Percentiles rank a stretch among this genome's conserved stretches.
Evolutionary conservation across 2,329 filamentous ascomycete genomes (phyloP).

Genomic region (Leptosphaerulina australis): DNA sequence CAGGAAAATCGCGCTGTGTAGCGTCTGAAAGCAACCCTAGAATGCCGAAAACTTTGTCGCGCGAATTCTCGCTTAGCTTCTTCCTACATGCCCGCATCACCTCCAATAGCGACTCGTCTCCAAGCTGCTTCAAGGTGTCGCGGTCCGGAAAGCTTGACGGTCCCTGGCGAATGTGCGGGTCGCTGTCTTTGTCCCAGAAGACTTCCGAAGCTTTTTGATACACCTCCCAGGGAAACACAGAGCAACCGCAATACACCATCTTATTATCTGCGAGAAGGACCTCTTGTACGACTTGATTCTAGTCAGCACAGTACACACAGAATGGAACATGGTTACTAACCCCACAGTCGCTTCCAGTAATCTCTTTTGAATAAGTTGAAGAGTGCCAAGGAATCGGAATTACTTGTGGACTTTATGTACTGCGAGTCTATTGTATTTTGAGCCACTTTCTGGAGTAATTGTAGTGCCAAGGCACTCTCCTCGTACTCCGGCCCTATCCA

Average conservation of each 20-base stretch:
- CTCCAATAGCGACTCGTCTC: not conserved
- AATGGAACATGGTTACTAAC: too few relatives aligned
- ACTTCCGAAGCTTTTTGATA: not conserved
- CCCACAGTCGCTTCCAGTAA: slow-evolving; percentile 4
- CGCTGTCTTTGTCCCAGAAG: not conserved
- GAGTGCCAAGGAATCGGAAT: not conserved
- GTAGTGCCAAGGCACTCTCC: not conserved
- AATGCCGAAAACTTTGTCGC: not conserved
- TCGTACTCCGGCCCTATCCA: not conserved
- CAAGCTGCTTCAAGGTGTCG: not conserved
- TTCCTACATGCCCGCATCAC: not conserved
- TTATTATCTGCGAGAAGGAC: not conserved
- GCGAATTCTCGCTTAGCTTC: not conserved
- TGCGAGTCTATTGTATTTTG: not conserved
- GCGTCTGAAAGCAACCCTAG: not conserved
- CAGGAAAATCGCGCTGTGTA: not conserved
- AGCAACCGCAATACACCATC: not conserved
- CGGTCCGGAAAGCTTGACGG: not conserved
- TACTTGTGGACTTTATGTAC: too few relatives aligned
- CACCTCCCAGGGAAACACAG: not conserved
- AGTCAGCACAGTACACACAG: too few relatives aligned
- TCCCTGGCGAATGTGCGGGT: not conserved
- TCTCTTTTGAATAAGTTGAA: not conserved
- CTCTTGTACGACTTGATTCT: slow-evolving; percentile 2
- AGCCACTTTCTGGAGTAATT: not conserved